These are phyloP conservation scores for Globomyces sp. DNA, from an alignment of 371 early-diverging fungal species.

Conservation along the genomic window DNA sequence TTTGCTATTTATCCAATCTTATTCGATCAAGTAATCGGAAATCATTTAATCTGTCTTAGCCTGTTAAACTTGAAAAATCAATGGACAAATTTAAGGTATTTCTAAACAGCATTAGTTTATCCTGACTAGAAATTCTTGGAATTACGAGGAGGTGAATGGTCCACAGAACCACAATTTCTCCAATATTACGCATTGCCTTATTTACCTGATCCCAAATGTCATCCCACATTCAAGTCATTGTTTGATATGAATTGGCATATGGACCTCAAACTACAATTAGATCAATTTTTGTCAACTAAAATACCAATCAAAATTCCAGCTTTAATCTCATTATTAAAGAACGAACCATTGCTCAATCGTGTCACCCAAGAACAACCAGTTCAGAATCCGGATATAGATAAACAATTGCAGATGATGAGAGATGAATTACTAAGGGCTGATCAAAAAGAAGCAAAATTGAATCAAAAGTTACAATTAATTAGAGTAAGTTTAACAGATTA, in stretches of 20 bases:
- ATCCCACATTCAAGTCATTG: constrained; percentile 47
- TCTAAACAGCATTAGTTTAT: constrained; percentile 31
- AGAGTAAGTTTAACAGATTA: constrained; percentile 2
- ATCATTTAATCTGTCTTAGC: constrained; percentile 15
- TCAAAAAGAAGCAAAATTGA: constrained; percentile 6
- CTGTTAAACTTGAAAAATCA: neutral
- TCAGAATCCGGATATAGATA: neutral
- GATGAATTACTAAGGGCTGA: too few relatives aligned
- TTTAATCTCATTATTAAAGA: constrained; percentile 19
- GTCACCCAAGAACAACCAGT: neutral
- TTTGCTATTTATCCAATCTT: constrained; percentile 52
- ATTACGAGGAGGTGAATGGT: constrained; percentile 45
- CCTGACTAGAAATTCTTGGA: constrained; percentile 51
- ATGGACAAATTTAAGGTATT: constrained; percentile 13
- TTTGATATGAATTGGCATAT: constrained; percentile 33
- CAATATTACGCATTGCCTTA: constrained; percentile 56
- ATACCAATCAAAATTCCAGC: constrained; percentile 18
- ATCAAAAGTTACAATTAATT: neutral
- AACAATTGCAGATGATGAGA: neutral
- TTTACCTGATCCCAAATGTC: constrained; percentile 49
- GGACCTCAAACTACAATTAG: constrained; percentile 34
- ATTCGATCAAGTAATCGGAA: constrained; percentile 15
- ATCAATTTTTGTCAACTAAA: constrained; percentile 29
- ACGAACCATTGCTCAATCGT: neutral
- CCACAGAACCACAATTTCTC: constrained; percentile 48